These are phyloP conservation scores for Priceomyces castillae DNA, from an alignment of 805 yeast species.

Conservation along the genomic window DNA sequence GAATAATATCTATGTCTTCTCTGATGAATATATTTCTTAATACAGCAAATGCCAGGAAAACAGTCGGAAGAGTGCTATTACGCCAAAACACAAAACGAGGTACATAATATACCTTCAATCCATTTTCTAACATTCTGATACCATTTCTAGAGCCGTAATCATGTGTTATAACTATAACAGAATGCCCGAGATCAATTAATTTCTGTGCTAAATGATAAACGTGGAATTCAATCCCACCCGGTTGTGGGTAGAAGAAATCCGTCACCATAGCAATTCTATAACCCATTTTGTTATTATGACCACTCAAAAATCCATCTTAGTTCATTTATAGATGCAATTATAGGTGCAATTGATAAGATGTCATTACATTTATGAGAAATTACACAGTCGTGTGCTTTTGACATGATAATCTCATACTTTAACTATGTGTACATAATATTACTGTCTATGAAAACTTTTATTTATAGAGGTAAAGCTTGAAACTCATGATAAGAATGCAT, in stretches of 20 bases:
- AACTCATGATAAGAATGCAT: slow-evolving; percentile 26
- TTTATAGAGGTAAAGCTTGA: background rate
- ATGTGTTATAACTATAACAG: slow-evolving; percentile 85
- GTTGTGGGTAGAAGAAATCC: slow-evolving; percentile 96
- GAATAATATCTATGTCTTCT: slow-evolving; percentile 84
- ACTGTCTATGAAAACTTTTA: slow-evolving; percentile 1
- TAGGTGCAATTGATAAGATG: too few relatives aligned
- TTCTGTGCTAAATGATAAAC: slow-evolving; percentile 87
- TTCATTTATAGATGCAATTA: too few relatives aligned
- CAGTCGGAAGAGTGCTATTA: slow-evolving; percentile 84
- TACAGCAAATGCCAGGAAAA: slow-evolving; percentile 83
- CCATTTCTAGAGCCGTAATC: slow-evolving; percentile 83
- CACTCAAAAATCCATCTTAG: background rate
- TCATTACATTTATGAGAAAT: too few relatives aligned
- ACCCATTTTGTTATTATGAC: slow-evolving; percentile 15
- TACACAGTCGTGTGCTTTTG: background rate
- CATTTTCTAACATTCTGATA: slow-evolving; percentile 78
- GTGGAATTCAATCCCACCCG: slow-evolving; percentile 97
- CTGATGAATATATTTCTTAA: slow-evolving; percentile 81
- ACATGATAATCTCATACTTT: too few relatives aligned
- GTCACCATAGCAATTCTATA: slow-evolving; percentile 70
- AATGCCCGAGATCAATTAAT: slow-evolving; percentile 75
- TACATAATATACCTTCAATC: slow-evolving; percentile 87
- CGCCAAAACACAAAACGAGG: slow-evolving; percentile 81
- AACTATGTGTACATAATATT: too few relatives aligned